Conservation (phyloP, 768 basidiomycete species). For the Suillus occidentalis region DNA sequence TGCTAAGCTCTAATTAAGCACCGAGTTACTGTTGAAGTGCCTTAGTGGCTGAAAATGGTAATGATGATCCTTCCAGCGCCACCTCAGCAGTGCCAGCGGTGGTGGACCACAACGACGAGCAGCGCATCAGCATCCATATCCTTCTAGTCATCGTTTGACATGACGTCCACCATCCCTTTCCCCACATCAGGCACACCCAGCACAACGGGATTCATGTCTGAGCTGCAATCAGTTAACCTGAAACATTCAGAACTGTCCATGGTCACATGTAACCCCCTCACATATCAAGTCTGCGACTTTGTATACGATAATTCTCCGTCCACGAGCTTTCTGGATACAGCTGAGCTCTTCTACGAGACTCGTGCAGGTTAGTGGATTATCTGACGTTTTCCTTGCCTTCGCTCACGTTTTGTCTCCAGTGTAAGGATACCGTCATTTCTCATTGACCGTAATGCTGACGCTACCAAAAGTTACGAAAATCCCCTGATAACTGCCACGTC, state of each 20-base stretch:
- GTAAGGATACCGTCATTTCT: not conserved
- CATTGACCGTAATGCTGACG: constrained; percentile 14
- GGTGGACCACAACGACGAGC: not conserved
- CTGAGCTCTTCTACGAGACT: constrained; percentile 68
- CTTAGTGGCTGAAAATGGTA: not conserved
- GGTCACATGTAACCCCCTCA: constrained; percentile 51
- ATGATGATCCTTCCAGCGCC: constrained; percentile 4
- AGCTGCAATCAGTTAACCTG: not conserved
- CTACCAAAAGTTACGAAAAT: constrained; percentile 65
- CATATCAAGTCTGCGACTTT: constrained; percentile 67
- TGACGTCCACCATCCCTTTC: constrained; percentile 2
- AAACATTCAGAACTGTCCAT: constrained; percentile 23
- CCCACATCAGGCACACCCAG: not conserved
- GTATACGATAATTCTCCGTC: constrained; percentile 57
- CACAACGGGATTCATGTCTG: not conserved
- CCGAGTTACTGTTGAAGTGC: too few relatives aligned
- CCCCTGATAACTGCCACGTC: constrained; percentile 76
- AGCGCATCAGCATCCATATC: not conserved
- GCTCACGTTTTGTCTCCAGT: constrained; percentile 8
- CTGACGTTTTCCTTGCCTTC: constrained; percentile 1
- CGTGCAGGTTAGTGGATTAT: constrained; percentile 55
- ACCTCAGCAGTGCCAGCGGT: not conserved
- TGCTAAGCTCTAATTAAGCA: too few relatives aligned
- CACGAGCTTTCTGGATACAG: constrained; percentile 47
- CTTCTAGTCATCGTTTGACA: not conserved